Evolutionary conservation across 306 rosid genomes (phyloP).

Genomic region (Quillaja saponaria): DNA sequence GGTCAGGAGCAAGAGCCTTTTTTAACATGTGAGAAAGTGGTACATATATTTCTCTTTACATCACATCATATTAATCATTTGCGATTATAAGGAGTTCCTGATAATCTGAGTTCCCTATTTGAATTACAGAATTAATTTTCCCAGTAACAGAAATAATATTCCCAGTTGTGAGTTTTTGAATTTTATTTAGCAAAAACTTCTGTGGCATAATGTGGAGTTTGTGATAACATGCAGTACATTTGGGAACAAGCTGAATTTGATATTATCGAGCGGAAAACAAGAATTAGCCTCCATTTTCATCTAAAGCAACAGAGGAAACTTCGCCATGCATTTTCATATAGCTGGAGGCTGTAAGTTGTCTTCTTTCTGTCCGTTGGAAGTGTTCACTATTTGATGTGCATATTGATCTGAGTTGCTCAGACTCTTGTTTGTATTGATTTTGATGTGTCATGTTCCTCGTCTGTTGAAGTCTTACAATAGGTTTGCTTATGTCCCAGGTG

Average conservation of each 20-base stretch:
- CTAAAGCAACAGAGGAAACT: constrained; percentile 72
- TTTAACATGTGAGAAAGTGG: constrained; percentile 1
- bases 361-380: constrained; percentile 14
- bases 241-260: constrained; percentile 99
- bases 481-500: constrained; percentile 57
- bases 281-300: constrained; percentile 87
- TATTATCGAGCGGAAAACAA: constrained; percentile 76
- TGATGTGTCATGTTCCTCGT: constrained; percentile 11
- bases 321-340: constrained; percentile 82
- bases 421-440: constrained; percentile 3
- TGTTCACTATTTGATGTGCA: constrained; percentile 5
- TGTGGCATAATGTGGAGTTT: constrained; percentile 22
- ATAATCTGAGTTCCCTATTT: background rate
- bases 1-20: constrained; percentile 1
- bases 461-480: constrained; percentile 23
- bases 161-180: background rate
- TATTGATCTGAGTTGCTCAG: constrained; percentile 3
- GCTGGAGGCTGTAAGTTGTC: constrained; percentile 85
- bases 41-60: constrained; percentile 7
- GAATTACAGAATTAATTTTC: background rate
- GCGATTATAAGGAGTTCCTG: background rate
- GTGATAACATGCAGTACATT: constrained; percentile 61
- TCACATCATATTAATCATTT: background rate
- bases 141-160: background rate
- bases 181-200: background rate